Percentiles rank a stretch among this genome's conserved stretches.
These are phyloP conservation scores for Ceraceosorus bombacis DNA, from an alignment of 1,284 basidiomycete species.

Conservation along the genomic window DNA sequence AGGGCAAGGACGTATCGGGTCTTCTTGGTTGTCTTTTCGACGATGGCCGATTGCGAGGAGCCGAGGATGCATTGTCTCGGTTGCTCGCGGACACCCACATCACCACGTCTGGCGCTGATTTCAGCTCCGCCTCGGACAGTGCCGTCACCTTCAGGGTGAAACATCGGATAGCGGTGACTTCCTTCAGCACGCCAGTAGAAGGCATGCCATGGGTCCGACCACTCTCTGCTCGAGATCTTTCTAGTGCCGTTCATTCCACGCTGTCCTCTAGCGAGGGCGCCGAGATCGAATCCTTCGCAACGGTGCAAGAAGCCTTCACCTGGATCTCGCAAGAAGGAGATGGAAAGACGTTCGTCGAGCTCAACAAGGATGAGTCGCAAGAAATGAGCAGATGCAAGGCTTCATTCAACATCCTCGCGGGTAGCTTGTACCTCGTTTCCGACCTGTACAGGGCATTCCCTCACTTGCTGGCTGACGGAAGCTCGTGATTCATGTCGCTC, in stretches of 20 bases:
- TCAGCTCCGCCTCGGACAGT: background rate
- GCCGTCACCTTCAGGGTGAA: constrained; percentile 8
- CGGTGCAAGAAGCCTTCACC: constrained; percentile 9
- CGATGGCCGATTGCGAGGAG: background rate
- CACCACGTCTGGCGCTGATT: background rate
- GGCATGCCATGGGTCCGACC: constrained; percentile 46
- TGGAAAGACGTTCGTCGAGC: background rate
- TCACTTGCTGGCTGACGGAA: too few relatives aligned
- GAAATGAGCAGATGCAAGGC: background rate
- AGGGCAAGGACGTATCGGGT: constrained; percentile 36
- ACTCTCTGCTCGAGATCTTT: constrained; percentile 12
- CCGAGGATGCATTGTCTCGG: background rate
- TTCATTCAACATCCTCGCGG: constrained; percentile 30
- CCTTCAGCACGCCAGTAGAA: constrained; percentile 39
- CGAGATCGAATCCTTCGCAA: constrained; percentile 4
- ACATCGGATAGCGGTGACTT: constrained; percentile 32
- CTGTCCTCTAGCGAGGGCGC: too few relatives aligned
- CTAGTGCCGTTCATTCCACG: constrained; percentile 6
- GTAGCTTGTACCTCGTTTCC: constrained; percentile 42
- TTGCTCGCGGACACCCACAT: background rate
- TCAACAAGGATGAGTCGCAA: background rate
- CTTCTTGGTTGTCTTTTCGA: constrained; percentile 6
- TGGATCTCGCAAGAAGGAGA: constrained; percentile 6
- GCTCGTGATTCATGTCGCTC: too few relatives aligned
- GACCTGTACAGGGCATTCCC: constrained; percentile 23